Evolutionary conservation across 331 rosid genomes (phyloP).

Genomic region (Dryas integrifolia): DNA sequence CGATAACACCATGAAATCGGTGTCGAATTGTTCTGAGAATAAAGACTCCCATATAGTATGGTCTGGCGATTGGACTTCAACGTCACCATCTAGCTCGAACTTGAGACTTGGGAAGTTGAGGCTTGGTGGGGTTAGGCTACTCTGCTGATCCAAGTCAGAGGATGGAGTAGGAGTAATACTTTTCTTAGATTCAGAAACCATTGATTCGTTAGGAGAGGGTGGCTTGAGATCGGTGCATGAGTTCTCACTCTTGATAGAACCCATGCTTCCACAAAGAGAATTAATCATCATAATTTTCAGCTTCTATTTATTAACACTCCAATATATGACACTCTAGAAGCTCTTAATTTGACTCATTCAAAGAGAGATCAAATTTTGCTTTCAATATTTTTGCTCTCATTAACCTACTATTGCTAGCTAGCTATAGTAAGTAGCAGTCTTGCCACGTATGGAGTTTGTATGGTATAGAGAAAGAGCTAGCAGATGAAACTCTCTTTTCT

Average conservation of each 20-base stretch:
- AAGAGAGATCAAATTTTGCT: too few relatives aligned
- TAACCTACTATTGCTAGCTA: neutral
- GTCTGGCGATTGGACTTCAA: constrained; percentile 79
- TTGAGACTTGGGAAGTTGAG: constrained; percentile 59
- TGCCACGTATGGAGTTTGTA: too few relatives aligned
- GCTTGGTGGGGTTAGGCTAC: constrained; percentile 59
- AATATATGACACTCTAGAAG: too few relatives aligned
- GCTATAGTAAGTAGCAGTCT: neutral
- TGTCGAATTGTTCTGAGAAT: constrained; percentile 67
- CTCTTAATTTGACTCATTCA: too few relatives aligned
- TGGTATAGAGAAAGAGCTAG: constrained; percentile 38
- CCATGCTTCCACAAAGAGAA: constrained; percentile 68
- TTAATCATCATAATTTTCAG: constrained; percentile 48
- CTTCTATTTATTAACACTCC: too few relatives aligned
- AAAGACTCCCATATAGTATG: constrained; percentile 77
- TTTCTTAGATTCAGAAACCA: constrained; percentile 44
- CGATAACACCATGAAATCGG: constrained; percentile 80
- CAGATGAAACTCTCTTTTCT: constrained; percentile 27
- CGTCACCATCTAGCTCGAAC: constrained; percentile 65
- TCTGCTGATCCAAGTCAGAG: constrained; percentile 42
- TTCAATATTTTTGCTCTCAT: constrained; percentile 11
- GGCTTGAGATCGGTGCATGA: constrained; percentile 48
- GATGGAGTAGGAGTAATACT: constrained; percentile 21
- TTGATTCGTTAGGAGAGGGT: constrained; percentile 48
- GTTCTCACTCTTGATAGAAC: constrained; percentile 54